Base-by-base conservation (phyloP, 164 flowering plant genomes). In the Echeveria elegans region DNA sequence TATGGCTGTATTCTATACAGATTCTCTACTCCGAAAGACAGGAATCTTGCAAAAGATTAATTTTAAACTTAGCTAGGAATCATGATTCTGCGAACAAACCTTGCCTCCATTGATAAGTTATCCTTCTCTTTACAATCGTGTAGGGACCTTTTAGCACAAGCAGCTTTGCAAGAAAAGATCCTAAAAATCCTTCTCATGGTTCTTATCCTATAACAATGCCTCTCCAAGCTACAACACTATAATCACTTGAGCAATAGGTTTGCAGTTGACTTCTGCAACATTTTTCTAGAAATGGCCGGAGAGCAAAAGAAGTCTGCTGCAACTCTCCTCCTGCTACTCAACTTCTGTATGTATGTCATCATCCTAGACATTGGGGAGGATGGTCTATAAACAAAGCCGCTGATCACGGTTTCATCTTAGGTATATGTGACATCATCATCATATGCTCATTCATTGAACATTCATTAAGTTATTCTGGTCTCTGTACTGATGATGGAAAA, bases 301-400 rank as follows among this genome's bases (percentile, higher is more conserved):
- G 73, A 41, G 59, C 82, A 76, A 72, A n/a, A 79, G 63, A 90
- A 83, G 70, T 73, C 86, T 5, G 75, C 76, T 11, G 96, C 89
- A 7, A 19, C 72, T 2, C 63, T 81, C 32, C 92, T 93, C 76
- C 64, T 90, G 71, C 29, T 77, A 40, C 89, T 93, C 38, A 93
- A 93, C 71, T 84, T 93, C 72, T 93, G 97, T 77, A 90, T 93
- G 98, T 88, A 82, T 68, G 81, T 67, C 30, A 73, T 90, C 4
- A 77, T 93, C 31, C 66, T 85, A n/a, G 85, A 85, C 60, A 87
- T 93, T 29, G n/a, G n/a, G 96, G 94, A 60, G 88, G 85, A 0
- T 93, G 97, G 97, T 96, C 96, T 0, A 72, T 88, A 71, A 87
- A 93, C 36, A 45, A 68, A 58, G 94, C 98, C 0, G 88, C 90